Evolutionary conservation across 2,329 filamentous ascomycete species (phyloP).

Genomic region (Arthrobotrys conoides): DNA sequence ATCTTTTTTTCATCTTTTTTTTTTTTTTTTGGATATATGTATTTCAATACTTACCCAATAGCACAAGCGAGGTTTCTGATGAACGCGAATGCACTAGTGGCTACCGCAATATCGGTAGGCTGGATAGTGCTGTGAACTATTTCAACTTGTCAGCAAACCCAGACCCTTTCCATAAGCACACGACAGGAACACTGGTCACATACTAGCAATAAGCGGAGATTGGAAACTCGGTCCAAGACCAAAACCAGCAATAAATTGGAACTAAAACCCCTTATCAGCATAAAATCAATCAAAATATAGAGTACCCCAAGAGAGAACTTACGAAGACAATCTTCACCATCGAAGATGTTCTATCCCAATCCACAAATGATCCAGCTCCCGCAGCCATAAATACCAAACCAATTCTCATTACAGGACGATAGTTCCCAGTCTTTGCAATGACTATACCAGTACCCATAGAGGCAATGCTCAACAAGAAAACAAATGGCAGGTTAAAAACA

Average conservation of each 20-base stretch:
- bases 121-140: conserved; percentile 74
- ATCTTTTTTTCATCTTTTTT: neutral
- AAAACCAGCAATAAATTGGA: conserved; percentile 62
- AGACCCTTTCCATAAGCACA: neutral
- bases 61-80: conserved; percentile 73
- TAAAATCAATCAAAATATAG: neutral
- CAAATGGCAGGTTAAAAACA: conserved; percentile 75
- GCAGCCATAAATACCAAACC: conserved; percentile 75
- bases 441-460: conserved; percentile 69
- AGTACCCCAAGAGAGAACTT: conserved; percentile 67
- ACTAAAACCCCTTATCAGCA: conserved; percentile 36
- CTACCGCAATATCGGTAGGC: conserved; percentile 74
- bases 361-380: conserved; percentile 76
- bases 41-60: conserved; percentile 65
- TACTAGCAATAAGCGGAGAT: conserved; percentile 63
- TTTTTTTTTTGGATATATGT: neutral
- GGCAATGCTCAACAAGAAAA: conserved; percentile 69
- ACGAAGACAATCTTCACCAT: conserved; percentile 73
- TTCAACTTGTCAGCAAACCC: neutral
- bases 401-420: conserved; percentile 72
- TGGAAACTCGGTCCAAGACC: conserved; percentile 64
- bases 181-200: neutral
- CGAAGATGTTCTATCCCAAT: conserved; percentile 73
- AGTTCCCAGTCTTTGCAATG: conserved; percentile 77
- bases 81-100: conserved; percentile 75